Percentiles rank a stretch among this genome's conserved stretches.
phyloP scores from a whole-genome alignment of 495 filamentous ascomycete genomes.

The Terfezia claveryi region DNA sequence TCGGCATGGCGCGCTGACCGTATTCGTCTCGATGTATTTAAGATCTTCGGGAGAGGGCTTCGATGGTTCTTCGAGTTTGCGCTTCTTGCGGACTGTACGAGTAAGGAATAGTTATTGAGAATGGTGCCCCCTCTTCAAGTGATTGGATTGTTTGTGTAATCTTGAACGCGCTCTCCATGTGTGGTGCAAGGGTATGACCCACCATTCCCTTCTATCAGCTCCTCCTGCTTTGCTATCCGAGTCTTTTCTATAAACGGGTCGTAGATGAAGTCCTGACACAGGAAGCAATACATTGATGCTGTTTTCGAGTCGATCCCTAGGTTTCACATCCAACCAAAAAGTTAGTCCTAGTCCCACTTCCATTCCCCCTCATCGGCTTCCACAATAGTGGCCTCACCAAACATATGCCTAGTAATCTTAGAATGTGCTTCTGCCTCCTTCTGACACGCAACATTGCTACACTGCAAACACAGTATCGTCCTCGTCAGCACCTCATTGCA shows the following conservation, averaged over 20 bases:
- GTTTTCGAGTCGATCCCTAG: constrained; percentile 63
- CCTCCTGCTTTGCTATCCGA: constrained; percentile 29
- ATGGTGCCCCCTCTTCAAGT: neutral
- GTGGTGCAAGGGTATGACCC: constrained; percentile 16
- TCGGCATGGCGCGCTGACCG: constrained; percentile 40
- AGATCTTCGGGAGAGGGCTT: constrained; percentile 28
- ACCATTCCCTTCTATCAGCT: constrained; percentile 18
- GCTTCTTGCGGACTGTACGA: constrained; percentile 20
- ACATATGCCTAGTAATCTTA: constrained; percentile 34
- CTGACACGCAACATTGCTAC: constrained; percentile 33
- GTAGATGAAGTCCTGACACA: constrained; percentile 69
- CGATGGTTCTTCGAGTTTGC: constrained; percentile 6
- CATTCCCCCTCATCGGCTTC: neutral
- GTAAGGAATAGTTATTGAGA: too few species aligned
- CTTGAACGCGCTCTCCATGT: neutral
- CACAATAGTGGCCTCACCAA: constrained; percentile 29
- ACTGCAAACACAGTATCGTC: constrained; percentile 52
- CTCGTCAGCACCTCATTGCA: constrained; percentile 26
- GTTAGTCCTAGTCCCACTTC: neutral
- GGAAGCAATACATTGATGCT: constrained; percentile 59
- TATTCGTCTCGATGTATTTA: constrained; percentile 36
- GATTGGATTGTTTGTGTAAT: neutral
- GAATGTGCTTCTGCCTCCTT: constrained; percentile 36
- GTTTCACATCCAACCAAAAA: neutral
- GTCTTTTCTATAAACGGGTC: constrained; percentile 63